Base-by-base conservation (phyloP, 2,329 filamentous ascomycete genomes). In the Pseudogymnoascus sp. region DNA sequence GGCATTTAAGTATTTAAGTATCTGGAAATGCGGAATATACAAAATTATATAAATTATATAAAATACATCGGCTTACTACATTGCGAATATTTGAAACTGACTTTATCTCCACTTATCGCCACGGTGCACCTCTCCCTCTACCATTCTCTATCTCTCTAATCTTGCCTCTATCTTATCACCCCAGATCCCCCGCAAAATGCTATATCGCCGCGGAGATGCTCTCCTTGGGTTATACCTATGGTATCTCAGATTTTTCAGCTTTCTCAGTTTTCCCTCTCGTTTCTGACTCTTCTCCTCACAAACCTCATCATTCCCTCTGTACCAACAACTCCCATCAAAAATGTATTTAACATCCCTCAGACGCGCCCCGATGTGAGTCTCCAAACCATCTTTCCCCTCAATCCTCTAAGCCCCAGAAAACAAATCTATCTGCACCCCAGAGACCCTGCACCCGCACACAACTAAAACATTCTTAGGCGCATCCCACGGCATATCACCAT, bases 311-410 rank as follows among this genome's bases (percentile, higher is more conserved):
- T 19, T 3, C 5, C 11, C 49, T 31, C 29, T 55, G 14, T 55
- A 8, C n/a, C 4, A 55, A 55, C 49, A 55, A 33, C 4, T 55
- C 26, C 8, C 6, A 10, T 5, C 49, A 55, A 33, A 52, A 55
- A 55, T 55, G 49, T 55, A 55, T 55, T 55, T 55, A 55, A 55
- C 49, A 55, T 55, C 29, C 49, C 10, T 55, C 49, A 33, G 49
- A 19, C 49, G 26, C 49, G n/a, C 49, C 49, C 29, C 49, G 19
- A 55, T 55, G 49, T 55, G 49, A 55, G 49, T 33, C 26, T 33
- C 16, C 26, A 55, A 55, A 19, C n/a, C 49, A 52, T 31, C 26
- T 3, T 33, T n/a, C 29, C 19, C 29, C 26, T 21, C 43, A 31
- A 55, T 6, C 26, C 19, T 33, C 26, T 4, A 14, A 19, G 29